Base-by-base conservation (phyloP, 2,329 filamentous ascomycete genomes). In the Basipetospora chlamydospora region DNA sequence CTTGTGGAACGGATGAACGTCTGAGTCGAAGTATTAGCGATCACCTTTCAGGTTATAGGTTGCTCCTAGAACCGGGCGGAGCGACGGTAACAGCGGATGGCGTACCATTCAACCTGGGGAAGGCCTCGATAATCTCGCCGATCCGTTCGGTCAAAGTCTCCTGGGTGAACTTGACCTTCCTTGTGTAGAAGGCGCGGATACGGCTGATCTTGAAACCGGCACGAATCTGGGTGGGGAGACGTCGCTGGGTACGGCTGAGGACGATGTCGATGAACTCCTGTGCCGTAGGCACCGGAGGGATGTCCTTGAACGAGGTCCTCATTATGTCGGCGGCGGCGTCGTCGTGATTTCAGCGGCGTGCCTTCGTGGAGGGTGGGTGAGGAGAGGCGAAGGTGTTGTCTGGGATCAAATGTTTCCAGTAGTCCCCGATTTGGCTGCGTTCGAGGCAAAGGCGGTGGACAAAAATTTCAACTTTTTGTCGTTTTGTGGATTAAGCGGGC, bases 241-340 rank as follows among this genome's bases (percentile, higher is more conserved):
- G 79, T 54, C 88, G 73, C 69, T 96, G 88, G 4, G 86, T 95
- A 48, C 90, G 72, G 53, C 83, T 92, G 51, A 98, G 73, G 46
- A 96, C 87, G 57, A 98, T 95, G 61, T 98, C 90, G 50, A 98
- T 71, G 54, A 98, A 96, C 63, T 98, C 90, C 66, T 92, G 80
- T 58, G 80, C 80, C 51, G 83, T 92, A 40, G 88, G 88, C 46
- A 93, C 84, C 46, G 85, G 84, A 44, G 81, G 78, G 49, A 92
- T 92, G 54, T 82, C 77, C 57, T 78, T 79, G 73, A 73, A 78
- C 39, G 70, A 73, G 44, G 66, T 71, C 64, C 71, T 72, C 67
- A 72, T 72, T 38, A 44, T 61, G 63, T 57, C 51, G 52, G 47
- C 51, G 44, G 47, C 46, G 43, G 39, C 15, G 38, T 33, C 39